A percentile compares a stretch with the other conserved stretches of the same genome.
These are phyloP conservation scores for Trichodelitschia bisporula DNA, from an alignment of 495 filamentous ascomycete genomes.

Conservation along the genomic window DNA sequence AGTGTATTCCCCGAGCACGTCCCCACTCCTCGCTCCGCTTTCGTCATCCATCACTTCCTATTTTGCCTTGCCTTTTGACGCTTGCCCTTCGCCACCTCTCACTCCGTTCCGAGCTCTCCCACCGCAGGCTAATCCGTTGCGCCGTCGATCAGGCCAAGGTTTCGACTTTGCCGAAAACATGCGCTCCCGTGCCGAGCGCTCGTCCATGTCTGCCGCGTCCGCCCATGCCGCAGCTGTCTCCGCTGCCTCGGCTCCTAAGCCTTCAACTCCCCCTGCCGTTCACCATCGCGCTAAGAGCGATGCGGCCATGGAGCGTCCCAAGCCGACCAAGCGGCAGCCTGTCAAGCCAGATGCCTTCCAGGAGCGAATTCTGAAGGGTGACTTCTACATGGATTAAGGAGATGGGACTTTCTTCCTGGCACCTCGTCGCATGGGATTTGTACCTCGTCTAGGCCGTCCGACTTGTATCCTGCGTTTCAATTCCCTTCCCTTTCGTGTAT, in stretches of 20 bases:
- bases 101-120: no score
- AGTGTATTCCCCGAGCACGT: no score
- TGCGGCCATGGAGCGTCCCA: constrained; percentile 38
- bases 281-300: constrained; percentile 35
- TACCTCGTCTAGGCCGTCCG: no score
- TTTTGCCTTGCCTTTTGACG: no score
- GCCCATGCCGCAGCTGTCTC: neutral
- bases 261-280: constrained; percentile 12
- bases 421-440: no score
- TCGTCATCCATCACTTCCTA: constrained; percentile 6
- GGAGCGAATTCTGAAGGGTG: constrained; percentile 88
- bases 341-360: constrained; percentile 68
- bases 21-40: constrained; percentile 5
- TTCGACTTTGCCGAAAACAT: constrained; percentile 92
- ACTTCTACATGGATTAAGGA: constrained; percentile 95
- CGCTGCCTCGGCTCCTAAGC: constrained; percentile 11
- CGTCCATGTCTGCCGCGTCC: constrained; percentile 28
- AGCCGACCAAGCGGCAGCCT: constrained; percentile 16
- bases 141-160: constrained; percentile 49
- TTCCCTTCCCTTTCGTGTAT: no score
- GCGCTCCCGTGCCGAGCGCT: constrained; percentile 66
- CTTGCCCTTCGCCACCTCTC: no score
- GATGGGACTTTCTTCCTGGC: no score
- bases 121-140: constrained; percentile 34
- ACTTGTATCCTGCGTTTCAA: no score